These are phyloP conservation scores for Fragosphaeria purpurea DNA, from an alignment of 2,329 filamentous ascomycete species.

Conservation along the genomic window DNA sequence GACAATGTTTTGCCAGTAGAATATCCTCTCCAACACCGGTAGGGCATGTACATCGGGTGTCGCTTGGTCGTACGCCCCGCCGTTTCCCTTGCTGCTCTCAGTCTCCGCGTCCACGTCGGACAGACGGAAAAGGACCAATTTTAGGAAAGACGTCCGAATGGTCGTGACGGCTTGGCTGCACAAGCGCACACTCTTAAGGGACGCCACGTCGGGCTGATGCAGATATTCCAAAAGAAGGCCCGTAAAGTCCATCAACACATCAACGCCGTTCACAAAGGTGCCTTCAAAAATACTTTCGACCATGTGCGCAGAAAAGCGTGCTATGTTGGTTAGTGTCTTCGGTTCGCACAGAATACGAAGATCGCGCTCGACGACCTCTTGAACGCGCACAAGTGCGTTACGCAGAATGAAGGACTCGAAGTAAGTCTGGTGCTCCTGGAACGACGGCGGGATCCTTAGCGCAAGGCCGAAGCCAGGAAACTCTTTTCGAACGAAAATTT, in stretches of 20 bases:
- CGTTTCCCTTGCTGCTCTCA: background rate
- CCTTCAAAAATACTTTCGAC: constrained; percentile 89
- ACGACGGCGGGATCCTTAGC: constrained; percentile 80
- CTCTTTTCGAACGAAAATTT: constrained; percentile 77
- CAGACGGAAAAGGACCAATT: constrained; percentile 67
- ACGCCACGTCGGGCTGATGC: constrained; percentile 71
- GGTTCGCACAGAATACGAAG: constrained; percentile 69
- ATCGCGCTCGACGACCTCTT: constrained; percentile 59
- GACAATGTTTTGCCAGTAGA: constrained; percentile 93
- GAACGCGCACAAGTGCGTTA: constrained; percentile 61
- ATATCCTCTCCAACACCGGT: constrained; percentile 70
- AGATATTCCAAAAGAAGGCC: constrained; percentile 81
- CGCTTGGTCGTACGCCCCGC: background rate
- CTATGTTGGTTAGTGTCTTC: constrained; percentile 75
- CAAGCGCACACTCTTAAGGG: constrained; percentile 78
- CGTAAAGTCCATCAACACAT: constrained; percentile 73
- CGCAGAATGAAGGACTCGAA: constrained; percentile 86
- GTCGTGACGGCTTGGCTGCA: constrained; percentile 73
- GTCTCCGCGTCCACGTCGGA: constrained; percentile 66
- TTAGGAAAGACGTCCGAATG: constrained; percentile 68
- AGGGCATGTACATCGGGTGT: constrained; percentile 47
- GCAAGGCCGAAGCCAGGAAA: constrained; percentile 82
- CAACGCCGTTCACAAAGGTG: constrained; percentile 87
- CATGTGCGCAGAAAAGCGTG: constrained; percentile 69
- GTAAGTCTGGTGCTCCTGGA: constrained; percentile 87